Evolutionary conservation across 108 stramenopile species (phyloP), one percentile per base, ranked within the genome.

Genomic region (Poteriospumella lacustris): DNA sequence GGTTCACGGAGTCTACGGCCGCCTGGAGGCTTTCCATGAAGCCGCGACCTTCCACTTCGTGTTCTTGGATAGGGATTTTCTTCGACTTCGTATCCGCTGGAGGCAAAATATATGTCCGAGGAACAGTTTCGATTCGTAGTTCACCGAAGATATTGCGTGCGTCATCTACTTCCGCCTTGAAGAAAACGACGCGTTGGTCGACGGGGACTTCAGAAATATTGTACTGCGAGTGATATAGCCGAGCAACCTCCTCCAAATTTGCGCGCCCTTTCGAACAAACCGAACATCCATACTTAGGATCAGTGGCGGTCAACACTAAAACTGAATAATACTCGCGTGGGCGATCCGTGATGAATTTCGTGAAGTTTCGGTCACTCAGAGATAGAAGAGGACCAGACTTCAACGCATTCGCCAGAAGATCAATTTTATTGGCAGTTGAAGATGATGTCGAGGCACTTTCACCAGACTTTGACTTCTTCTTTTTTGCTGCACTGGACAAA

Each of bases 291-390:
- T 73, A 73, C 31, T 56, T 15, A 29, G 36, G 15, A 38, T 33
- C 33, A 19, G 43, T 73, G 5, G 70, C 70, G 3, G 70, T 73
- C 12, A 73, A 42, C 12, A 52, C 19, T 34, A 73, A 34, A 24
- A 73, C 70, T 3, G 70, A 24, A 73, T 73, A 42, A 38, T 73
- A 73, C 15, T 52, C 28, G 28, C 70, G 38, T 73, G 70, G 70
- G 15, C 70, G 70, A 3, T 73, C 12, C 9, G 42, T 42, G 36
- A 73, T 73, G 31, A 52, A 73, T 38, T 73, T 36, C 26, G 12
- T 73, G 31, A 73, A 73, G 43, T 3, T 12, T 42, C 33, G 26
- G 31, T 73, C 70, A 34, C 9, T 42, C 9, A 73, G 70, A 73
- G 39, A 9, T 33, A 67, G 9, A 33, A 31, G 15, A 19, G 64